Evolutionary conservation across 2,329 filamentous ascomycete species (phyloP).

Genomic region (Sporothrix protearum): DNA sequence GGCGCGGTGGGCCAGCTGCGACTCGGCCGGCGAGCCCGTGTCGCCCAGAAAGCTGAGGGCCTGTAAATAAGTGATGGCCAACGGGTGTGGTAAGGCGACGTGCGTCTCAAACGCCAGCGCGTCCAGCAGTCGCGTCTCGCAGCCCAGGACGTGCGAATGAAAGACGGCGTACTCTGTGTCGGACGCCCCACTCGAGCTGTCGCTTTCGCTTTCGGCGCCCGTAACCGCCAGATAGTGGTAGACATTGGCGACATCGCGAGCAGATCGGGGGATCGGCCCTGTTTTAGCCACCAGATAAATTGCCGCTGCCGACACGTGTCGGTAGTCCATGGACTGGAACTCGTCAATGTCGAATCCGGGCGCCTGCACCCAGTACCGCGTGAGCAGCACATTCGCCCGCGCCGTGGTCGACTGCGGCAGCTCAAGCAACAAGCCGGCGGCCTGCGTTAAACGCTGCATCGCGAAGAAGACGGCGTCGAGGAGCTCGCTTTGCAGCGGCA

Average conservation of each 20-base stretch:
- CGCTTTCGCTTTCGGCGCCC: constrained; percentile 54
- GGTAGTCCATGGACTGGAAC: constrained; percentile 2
- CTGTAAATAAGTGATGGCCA: constrained; percentile 90
- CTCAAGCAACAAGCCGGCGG: constrained; percentile 74
- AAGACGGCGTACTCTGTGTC: constrained; percentile 62
- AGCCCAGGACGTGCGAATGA: constrained; percentile 62
- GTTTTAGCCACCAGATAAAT: constrained; percentile 82
- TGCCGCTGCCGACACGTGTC: constrained; percentile 69
- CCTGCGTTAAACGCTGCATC: constrained; percentile 70
- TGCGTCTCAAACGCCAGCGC: constrained; percentile 78
- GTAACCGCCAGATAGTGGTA: constrained; percentile 71
- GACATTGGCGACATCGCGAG: constrained; percentile 77
- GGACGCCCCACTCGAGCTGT: constrained; percentile 44
- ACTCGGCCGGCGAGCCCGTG: constrained; percentile 50
- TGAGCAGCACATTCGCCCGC: constrained; percentile 76
- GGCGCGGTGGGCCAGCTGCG: constrained; percentile 58
- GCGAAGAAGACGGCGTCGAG: constrained; percentile 69
- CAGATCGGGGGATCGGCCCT: constrained; percentile 69
- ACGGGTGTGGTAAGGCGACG: constrained; percentile 77
- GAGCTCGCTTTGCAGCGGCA: constrained; percentile 62
- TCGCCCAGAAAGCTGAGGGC: constrained; percentile 65
- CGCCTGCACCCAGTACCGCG: constrained; percentile 70
- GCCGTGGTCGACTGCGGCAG: constrained; percentile 83
- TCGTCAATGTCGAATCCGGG: constrained; percentile 32
- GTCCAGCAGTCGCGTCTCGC: constrained; percentile 73